phyloP scores from a whole-genome alignment of 768 basidiomycete species.

The Galerina marginata region DNA sequence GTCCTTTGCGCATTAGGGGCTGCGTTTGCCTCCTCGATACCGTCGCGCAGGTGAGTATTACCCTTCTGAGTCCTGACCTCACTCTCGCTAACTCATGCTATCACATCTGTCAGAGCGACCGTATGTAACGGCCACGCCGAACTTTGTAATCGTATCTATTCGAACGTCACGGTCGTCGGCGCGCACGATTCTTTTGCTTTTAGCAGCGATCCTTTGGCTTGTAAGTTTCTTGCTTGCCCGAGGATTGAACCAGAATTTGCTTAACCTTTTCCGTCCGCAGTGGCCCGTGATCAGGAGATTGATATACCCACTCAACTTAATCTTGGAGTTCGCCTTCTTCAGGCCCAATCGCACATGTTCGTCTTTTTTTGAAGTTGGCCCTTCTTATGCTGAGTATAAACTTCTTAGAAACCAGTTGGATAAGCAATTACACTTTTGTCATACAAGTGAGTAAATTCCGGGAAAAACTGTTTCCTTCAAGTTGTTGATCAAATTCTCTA shows the following conservation, averaged over 20 bases:
- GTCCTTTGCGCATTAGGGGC: not conserved
- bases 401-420: conserved; percentile 32
- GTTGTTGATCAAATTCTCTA: conserved; percentile 14
- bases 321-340: conserved; percentile 60
- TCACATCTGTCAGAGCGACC: conserved; percentile 35
- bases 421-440: conserved; percentile 66
- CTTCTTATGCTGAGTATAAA: not conserved
- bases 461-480: not conserved
- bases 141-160: conserved; percentile 62
- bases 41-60: not conserved
- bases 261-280: conserved; percentile 26
- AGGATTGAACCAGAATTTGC: not conserved
- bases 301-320: conserved; percentile 53
- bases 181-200: conserved; percentile 64
- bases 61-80: not conserved
- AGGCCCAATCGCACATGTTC: conserved; percentile 60
- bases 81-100: not conserved
- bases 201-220: conserved; percentile 49
- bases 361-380: conserved; percentile 4
- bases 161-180: conserved; percentile 52
- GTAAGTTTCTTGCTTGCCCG: conserved; percentile 33
- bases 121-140: conserved; percentile 73
- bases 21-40: not conserved
- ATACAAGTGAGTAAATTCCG: conserved; percentile 50
- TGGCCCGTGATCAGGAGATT: conserved; percentile 56